phyloP scores from a whole-genome alignment of 2,329 filamentous ascomycete species.

The Fusarium buharicum region DNA sequence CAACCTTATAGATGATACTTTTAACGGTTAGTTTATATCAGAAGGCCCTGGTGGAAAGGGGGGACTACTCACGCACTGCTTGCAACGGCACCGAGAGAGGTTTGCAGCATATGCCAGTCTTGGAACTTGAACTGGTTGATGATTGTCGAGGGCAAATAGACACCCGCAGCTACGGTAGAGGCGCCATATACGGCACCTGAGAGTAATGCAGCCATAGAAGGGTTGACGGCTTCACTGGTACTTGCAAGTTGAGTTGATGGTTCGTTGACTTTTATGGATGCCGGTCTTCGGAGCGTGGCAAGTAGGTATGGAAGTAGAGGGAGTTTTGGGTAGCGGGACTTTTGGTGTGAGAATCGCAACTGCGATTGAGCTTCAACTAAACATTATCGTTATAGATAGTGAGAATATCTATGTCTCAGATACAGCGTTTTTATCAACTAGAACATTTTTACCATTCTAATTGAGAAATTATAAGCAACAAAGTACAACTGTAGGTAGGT shows the following conservation, averaged over 20 bases:
- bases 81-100: conserved; percentile 71
- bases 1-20: conserved; percentile 58
- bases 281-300: conserved; percentile 26
- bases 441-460: too few species aligned
- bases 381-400: too few species aligned
- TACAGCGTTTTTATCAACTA: too few species aligned
- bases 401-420: too few species aligned
- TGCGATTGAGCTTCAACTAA: too few species aligned
- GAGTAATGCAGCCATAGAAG: conserved; percentile 50
- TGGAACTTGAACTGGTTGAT: conserved; percentile 68
- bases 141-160: conserved; percentile 69
- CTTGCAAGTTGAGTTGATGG: not conserved
- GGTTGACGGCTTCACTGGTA: not conserved
- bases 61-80: conserved; percentile 66
- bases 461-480: too few species aligned
- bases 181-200: conserved; percentile 70
- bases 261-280: not conserved
- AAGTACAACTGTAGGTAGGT: not conserved
- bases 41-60: not conserved
- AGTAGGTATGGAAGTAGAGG: too few species aligned
- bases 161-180: conserved; percentile 68
- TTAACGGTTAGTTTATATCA: not conserved
- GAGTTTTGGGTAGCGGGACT: not conserved
- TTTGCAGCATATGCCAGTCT: conserved; percentile 73
- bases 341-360: not conserved